These are phyloP conservation scores for Leccinum fibrillosum DNA, from an alignment of 768 basidiomycete species.

Conservation along the genomic window DNA sequence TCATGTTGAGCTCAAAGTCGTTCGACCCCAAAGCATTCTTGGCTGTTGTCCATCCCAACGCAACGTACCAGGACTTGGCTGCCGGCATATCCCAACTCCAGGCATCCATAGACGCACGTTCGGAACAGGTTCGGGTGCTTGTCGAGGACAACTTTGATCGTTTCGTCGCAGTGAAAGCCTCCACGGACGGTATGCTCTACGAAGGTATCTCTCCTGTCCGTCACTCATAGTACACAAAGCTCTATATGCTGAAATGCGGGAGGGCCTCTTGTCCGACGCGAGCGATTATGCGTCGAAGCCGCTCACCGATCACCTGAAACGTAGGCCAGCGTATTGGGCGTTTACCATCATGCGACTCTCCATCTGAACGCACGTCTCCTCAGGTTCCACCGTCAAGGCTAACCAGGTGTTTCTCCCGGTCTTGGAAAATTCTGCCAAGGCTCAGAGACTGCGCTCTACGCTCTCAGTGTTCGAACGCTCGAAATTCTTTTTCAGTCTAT, in stretches of 20 bases:
- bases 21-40: slow-evolving; percentile 96
- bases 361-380: slow-evolving; percentile 4
- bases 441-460: slow-evolving; percentile 87
- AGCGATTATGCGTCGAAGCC: slow-evolving; percentile 83
- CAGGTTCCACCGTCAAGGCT: slow-evolving; percentile 89
- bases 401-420: slow-evolving; percentile 96
- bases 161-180: slow-evolving; percentile 95
- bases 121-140: slow-evolving; percentile 89
- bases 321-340: slow-evolving; percentile 39
- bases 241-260: slow-evolving; percentile 89
- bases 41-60: slow-evolving; percentile 88
- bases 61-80: slow-evolving; percentile 88
- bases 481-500: slow-evolving; percentile 99
- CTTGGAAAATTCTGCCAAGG: slow-evolving; percentile 92
- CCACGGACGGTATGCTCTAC: slow-evolving; percentile 75
- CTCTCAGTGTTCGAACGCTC: slow-evolving; percentile 94
- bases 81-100: slow-evolving; percentile 72
- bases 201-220: background rate
- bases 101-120: slow-evolving; percentile 82
- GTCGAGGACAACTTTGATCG: slow-evolving; percentile 98
- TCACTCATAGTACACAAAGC: slow-evolving; percentile 51
- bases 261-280: slow-evolving; percentile 71
- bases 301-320: slow-evolving; percentile 80
- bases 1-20: slow-evolving; percentile 86
- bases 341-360: background rate